A percentile compares a stretch with the other conserved stretches of the same genome.
Evolutionary conservation across 2,329 filamentous ascomycete species (phyloP).

Genomic region (Phoma sp.): DNA sequence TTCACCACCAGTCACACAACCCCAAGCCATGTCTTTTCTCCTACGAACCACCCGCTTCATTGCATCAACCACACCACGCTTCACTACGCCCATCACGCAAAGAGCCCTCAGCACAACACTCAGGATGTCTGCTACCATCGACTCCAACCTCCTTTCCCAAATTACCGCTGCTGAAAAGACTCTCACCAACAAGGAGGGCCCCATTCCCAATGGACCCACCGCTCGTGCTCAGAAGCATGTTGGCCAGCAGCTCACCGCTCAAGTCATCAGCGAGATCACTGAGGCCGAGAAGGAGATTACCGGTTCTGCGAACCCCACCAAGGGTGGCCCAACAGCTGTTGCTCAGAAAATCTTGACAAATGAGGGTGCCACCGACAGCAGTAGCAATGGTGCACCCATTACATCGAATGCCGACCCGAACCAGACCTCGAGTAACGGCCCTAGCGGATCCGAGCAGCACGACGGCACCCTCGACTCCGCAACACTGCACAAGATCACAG

Average conservation of each 20-base stretch:
- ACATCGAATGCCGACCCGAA: conserved; percentile 4
- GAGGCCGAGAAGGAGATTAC: conserved; percentile 52
- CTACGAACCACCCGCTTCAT: conserved; percentile 21
- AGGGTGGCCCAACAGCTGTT: conserved; percentile 49
- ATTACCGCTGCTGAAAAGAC: conserved; percentile 52
- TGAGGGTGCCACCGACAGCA: neutral
- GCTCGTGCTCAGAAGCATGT: conserved; percentile 51
- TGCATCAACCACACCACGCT: conserved; percentile 14
- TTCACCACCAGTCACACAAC: neutral
- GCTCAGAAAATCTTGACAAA: conserved; percentile 39
- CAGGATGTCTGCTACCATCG: conserved; percentile 27
- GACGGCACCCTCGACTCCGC: conserved; percentile 34
- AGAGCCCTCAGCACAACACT: conserved; percentile 24
- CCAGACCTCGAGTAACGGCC: neutral
- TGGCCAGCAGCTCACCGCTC: conserved; percentile 38
- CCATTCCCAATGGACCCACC: conserved; percentile 50
- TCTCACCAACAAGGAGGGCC: conserved; percentile 45
- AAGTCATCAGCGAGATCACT: conserved; percentile 51
- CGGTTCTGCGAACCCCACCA: conserved; percentile 39
- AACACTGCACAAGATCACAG: conserved; percentile 38
- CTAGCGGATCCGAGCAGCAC: conserved; percentile 7
- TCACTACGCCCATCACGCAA: conserved; percentile 12
- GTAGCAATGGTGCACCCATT: neutral
- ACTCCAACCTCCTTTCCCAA: conserved; percentile 50
- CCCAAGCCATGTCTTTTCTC: conserved; percentile 18